Conservation (phyloP, 352 stramenopile species). For the Pilasporangium apinafurcum region DNA sequence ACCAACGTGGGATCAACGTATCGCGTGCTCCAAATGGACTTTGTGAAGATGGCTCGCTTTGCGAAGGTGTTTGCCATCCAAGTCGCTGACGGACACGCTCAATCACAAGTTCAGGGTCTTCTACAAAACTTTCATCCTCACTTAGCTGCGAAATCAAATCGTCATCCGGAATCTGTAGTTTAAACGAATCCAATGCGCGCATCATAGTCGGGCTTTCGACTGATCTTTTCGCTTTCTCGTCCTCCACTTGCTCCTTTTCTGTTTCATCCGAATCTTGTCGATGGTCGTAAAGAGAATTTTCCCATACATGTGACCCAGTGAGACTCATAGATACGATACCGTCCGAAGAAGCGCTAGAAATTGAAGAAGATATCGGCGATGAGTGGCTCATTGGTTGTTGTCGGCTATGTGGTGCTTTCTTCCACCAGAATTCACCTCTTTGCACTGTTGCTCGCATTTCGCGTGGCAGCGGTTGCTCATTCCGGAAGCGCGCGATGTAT, state of each 20-base stretch:
- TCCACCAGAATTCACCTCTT: constrained; percentile 57
- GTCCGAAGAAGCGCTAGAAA: too few species aligned
- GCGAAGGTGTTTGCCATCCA: constrained; percentile 12
- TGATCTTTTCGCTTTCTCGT: neutral
- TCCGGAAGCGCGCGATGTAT: constrained; percentile 67
- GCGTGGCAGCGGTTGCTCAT: constrained; percentile 37
- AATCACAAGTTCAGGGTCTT: constrained; percentile 53
- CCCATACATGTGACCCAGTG: too few species aligned
- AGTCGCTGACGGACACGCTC: constrained; percentile 51
- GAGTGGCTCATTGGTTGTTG: neutral
- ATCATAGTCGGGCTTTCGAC: constrained; percentile 1
- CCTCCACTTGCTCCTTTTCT: constrained; percentile 6
- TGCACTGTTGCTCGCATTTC: constrained; percentile 20
- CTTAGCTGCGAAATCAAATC: neutral
- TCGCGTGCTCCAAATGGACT: neutral
- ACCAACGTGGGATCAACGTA: neutral
- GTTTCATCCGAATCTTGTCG: neutral
- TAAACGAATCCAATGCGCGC: constrained; percentile 7
- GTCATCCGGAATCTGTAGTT: constrained; percentile 5
- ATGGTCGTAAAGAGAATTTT: too few species aligned
- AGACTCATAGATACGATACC: too few species aligned
- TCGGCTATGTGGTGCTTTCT: constrained; percentile 6
- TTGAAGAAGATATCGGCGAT: constrained; percentile 3
- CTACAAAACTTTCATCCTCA: constrained; percentile 4
- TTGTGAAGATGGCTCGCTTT: neutral